Evolutionary conservation across 164 flowering plant genomes (phyloP).

Genomic region (Umbellularia californica): DNA sequence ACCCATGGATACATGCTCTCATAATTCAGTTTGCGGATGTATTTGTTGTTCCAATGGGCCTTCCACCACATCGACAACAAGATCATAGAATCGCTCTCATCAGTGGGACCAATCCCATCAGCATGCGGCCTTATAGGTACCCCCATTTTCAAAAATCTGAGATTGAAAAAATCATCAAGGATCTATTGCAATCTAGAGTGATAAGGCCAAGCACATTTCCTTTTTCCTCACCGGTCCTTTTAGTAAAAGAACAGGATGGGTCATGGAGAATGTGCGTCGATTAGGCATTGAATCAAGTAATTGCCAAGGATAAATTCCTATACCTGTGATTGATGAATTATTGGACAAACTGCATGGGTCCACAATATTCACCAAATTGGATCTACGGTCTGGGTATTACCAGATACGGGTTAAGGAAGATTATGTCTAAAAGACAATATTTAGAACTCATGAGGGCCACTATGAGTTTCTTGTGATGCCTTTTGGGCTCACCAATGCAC

Average conservation of each 20-base stretch:
- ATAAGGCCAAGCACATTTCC: not conserved
- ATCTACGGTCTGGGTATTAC: not conserved
- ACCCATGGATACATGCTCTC: not conserved
- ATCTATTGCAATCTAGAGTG: not conserved
- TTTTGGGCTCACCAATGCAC: conserved; percentile 1
- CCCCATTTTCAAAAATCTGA: not conserved
- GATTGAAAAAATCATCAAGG: not conserved
- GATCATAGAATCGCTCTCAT: not conserved
- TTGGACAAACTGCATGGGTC: conserved; percentile 4
- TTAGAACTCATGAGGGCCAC: not conserved
- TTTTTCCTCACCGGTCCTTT: not conserved
- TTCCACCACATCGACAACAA: not conserved
- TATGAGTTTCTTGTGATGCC: conserved; percentile 1
- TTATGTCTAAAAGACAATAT: not conserved
- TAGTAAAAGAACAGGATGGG: conserved; percentile 1
- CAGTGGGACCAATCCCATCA: not conserved
- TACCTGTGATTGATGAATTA: not conserved
- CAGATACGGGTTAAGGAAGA: not conserved
- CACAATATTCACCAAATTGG: conserved; percentile 1
- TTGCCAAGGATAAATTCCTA: conserved; percentile 4
- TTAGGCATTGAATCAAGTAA: not conserved
- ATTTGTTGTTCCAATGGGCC: not conserved
- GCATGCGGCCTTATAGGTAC: conserved; percentile 6
- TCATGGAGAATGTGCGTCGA: not conserved
- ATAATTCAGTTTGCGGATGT: not conserved